Conservation (phyloP, 768 basidiomycete genomes). For the Lanmaoa pseudosensibilis region DNA sequence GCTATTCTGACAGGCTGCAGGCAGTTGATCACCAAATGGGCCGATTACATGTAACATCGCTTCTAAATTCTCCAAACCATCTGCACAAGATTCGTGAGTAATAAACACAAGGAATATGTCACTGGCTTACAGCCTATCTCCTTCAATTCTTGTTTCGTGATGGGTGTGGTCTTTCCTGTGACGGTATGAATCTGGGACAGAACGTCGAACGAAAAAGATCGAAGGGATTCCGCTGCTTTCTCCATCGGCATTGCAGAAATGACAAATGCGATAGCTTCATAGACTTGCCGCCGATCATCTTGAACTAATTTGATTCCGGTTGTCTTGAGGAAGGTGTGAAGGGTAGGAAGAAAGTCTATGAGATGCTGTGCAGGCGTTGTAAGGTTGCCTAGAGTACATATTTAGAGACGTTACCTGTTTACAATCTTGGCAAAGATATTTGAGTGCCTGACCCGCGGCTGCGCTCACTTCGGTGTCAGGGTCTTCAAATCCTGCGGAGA, state of each 20-base stretch:
- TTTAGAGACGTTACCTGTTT: conserved; percentile 54
- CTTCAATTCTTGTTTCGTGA: conserved; percentile 71
- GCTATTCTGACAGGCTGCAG: conserved; percentile 73
- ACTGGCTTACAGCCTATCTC: conserved; percentile 62
- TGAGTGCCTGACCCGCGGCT: conserved; percentile 94
- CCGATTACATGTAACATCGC: conserved; percentile 85
- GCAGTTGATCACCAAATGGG: conserved; percentile 80
- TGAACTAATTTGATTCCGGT: conserved; percentile 78
- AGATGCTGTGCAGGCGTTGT: conserved; percentile 59
- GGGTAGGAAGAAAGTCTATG: conserved; percentile 85
- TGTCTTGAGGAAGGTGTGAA: conserved; percentile 84
- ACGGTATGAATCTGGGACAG: conserved; percentile 72
- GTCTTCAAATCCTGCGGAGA: conserved; percentile 89
- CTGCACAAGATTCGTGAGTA: conserved; percentile 39
- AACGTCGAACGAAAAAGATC: conserved; percentile 84
- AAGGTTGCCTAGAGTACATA: conserved; percentile 7
- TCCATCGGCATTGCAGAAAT: conserved; percentile 93
- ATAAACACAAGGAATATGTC: not conserved
- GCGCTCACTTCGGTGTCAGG: conserved; percentile 79
- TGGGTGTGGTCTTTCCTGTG: conserved; percentile 49
- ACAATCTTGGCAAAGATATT: conserved; percentile 96
- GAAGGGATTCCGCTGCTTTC: conserved; percentile 81
- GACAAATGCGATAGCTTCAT: conserved; percentile 94
- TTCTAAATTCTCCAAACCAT: conserved; percentile 89
- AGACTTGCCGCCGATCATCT: conserved; percentile 88